A percentile compares a stretch with the other conserved stretches of the same genome.
Conservation (phyloP, 441 rosid species). For the Arabidopsis lyrata region DNA sequence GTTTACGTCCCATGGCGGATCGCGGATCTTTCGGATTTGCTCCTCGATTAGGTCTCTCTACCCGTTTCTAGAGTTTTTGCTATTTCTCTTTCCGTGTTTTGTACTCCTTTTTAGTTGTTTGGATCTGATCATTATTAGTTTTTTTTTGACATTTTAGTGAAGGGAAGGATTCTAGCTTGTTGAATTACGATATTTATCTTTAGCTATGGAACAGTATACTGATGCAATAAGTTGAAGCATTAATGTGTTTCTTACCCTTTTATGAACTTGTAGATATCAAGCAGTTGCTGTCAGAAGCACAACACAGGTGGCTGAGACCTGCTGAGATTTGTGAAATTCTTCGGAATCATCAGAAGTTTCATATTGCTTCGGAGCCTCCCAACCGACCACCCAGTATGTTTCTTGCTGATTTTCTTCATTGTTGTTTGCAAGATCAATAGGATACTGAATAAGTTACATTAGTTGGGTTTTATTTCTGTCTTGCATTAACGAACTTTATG, state of each 20-base stretch:
- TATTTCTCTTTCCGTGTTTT: background rate
- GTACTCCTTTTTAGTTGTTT: slow-evolving; percentile 17
- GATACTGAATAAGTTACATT: background rate
- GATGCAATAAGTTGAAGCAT: background rate
- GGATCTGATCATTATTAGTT: slow-evolving; percentile 35
- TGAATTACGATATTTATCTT: background rate
- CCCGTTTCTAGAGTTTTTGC: slow-evolving; percentile 1
- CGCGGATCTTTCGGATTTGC: slow-evolving; percentile 67
- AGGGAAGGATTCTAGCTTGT: background rate
- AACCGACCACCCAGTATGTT: slow-evolving; percentile 80
- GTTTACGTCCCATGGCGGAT: slow-evolving; percentile 66
- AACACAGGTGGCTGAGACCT: slow-evolving; percentile 95
- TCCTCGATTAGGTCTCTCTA: slow-evolving; percentile 69
- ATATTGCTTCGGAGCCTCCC: slow-evolving; percentile 82
- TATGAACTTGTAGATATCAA: slow-evolving; percentile 63
- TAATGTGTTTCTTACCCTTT: slow-evolving; percentile 10
- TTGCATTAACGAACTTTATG: slow-evolving; percentile 3
- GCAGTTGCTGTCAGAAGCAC: slow-evolving; percentile 81
- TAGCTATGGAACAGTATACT: slow-evolving; percentile 6
- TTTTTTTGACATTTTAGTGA: slow-evolving; percentile 20
- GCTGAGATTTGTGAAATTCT: slow-evolving; percentile 98
- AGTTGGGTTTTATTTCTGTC: slow-evolving; percentile 2
- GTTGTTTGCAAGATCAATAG: background rate
- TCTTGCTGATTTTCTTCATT: background rate
- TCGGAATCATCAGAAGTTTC: slow-evolving; percentile 80